Evolutionary conservation across 73 alveolate genomes (phyloP), one percentile per base, ranked within the genome.

Genomic region (Blepharisma stoltei): DNA sequence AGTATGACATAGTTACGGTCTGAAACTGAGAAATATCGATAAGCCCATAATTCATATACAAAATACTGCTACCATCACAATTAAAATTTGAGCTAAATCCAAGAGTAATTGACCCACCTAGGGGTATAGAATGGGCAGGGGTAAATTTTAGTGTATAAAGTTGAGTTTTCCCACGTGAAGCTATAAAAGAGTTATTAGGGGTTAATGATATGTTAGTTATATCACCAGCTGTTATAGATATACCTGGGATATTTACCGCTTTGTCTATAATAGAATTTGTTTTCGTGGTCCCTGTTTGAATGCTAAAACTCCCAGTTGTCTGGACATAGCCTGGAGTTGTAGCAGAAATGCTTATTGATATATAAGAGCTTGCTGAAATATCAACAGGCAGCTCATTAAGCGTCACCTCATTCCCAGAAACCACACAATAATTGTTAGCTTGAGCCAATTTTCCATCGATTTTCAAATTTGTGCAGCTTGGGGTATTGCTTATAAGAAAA

Each of bases 191-290:
- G 27, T 66, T 71, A 6, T 66, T 46, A 50, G 92, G 84, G 0
- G 77, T 84, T 37, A 84, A 6, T 7, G 83, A 48, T 1, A 77
- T 71, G 32, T 38, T 60, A 1, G 71, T 23, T 18, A 84, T 47
- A 37, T 65, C 48, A 18, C 89, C 76, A 11, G 92, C 89, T 6
- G 44, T 43, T n/a, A 84, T 84, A 73, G 46, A 54, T 6, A 84
- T 83, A 6, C 92, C 92, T 52, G 38, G 54, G 44, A 82, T 76
- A 82, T 77, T 60, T n/a, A 53, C 53, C 70, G 89, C 52, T 81
- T 81, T 66, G 14, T 84, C 48, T 54, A 77, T 66, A 23, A 81
- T 70, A 67, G 80, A 67, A 38, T 52, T 67, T 18, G 92, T 84
- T 41, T 67, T 41, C 11, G 47, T 76, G n/a, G 89, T 79, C 52